Base-by-base conservation (phyloP, 768 basidiomycete genomes). In the Rhodosporidiobolus odoratus region DNA sequence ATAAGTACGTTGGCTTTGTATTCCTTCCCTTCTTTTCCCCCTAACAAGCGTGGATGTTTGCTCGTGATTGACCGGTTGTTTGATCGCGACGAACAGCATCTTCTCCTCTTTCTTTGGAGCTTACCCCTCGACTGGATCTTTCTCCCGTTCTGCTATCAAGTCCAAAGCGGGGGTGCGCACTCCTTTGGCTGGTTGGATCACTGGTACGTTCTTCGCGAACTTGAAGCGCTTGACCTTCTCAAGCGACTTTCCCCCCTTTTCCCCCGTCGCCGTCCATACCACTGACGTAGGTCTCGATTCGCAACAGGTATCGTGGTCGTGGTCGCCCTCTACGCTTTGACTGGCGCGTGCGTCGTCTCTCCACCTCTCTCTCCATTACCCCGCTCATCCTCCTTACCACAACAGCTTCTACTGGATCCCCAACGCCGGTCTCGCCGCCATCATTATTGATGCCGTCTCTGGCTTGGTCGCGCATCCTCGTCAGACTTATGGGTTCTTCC, bases 81-180 rank as follows among this genome's bases (percentile, higher is more conserved):
- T n/a, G n/a, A 45, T 50, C 43, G 50, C 37, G 0, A 8, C 40
- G 41, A 53, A 34, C 50, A 71, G 54, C 65, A 40, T 67, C 65
- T 38, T 72, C 71, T 93, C 93, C 8, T 88, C 90, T n/a, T 83
- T 90, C 76, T 97, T 99, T 80, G 85, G 82, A 52, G 95, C 94
- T 0, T 97, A 96, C 79, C 94, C 95, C 21, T 90, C 93, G 0
- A 99, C 95, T 17, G 95, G 95, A 4, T 97, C 94, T 1, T 99
- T 99, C 85, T 95, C 93, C 52, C 90, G 95, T 25, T 90, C 93
- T 2, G 95, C 95, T 3, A 83, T 99, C 77, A 92, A 96, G 81
- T 87, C 90, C 40, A 95, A 93, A 80, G 93, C 91, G 0, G 95
- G 95, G 59, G 95, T 98, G 30, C 87, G 95, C 65, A 98, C 96